Base-by-base conservation (phyloP, 495 filamentous ascomycete genomes). In the Penicillium steckii region DNA sequence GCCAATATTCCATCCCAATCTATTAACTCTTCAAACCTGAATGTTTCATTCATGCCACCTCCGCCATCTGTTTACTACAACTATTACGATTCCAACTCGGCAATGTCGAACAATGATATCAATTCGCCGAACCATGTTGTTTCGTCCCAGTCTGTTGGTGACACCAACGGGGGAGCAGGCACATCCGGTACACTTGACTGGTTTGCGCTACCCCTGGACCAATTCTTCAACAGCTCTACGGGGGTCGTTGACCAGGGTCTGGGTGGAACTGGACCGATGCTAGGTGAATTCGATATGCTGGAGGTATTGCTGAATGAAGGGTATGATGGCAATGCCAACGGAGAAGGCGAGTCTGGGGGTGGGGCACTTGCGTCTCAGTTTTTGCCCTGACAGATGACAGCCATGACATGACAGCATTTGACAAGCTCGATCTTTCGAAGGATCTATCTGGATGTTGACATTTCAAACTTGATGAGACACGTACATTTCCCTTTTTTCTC, bases 171-270 rank as follows among this genome's bases (percentile, higher is more conserved):
- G 15, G 55, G 48, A 38, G 65, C 49, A 19, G 43, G 62, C 2
- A 58, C 67, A 29, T 62, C 67, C 1, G 65, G 68, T n/a, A 63
- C 57, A 2, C 60, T 73, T 15, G 75, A 80, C 49, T 72, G 72
- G 71, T 76, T 76, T 46, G 70, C 69, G 0, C 68, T 80, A 13
- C 71, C 75, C 1, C 61, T 78, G 6, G 71, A 81, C 50, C 74
- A 82, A 52, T 77, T 84, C 56, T 73, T 76, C 43, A 80, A 76
- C 24, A 80, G 75, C 44, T 76, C 73, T 0, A 70, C 64, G 13
- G 67, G 66, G 4, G 73, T 70, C 12, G 74, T 79, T 30, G 76
- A 81, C 48, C 75, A 78, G 51, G 73, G 75, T 42, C 63, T 76
- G 0, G 73, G 75, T 21, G 73, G 73, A 3, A 76, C 73, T 3